Conservation (phyloP, 106 monocot species). For the Xerophyta viscosa region DNA sequence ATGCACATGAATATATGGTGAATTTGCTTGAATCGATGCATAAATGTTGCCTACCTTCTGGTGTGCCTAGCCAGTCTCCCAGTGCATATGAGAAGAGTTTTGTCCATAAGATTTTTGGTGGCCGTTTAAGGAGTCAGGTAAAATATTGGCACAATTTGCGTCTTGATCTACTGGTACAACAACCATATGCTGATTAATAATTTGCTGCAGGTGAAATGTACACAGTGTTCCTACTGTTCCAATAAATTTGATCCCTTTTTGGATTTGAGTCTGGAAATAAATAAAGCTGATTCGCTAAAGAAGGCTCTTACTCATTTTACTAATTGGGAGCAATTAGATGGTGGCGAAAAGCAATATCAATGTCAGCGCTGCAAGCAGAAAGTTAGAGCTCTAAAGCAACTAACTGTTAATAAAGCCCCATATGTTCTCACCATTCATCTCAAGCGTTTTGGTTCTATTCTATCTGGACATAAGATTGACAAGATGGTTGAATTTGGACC, state of each 20-base stretch:
- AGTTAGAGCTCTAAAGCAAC: conserved; percentile 72
- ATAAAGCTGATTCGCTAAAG: conserved; percentile 52
- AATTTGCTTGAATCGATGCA: conserved; percentile 96
- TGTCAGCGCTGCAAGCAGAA: conserved; percentile 82
- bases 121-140: conserved; percentile 94
- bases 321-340: conserved; percentile 71
- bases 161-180: background rate
- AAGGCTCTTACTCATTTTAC: conserved; percentile 87
- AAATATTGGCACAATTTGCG: background rate
- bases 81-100: conserved; percentile 96
- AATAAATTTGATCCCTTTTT: conserved; percentile 89
- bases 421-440: conserved; percentile 93
- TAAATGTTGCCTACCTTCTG: conserved; percentile 93
- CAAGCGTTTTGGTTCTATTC: conserved; percentile 68
- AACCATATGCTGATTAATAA: background rate
- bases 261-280: conserved; percentile 89
- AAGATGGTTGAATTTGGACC: conserved; percentile 66
- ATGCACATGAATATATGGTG: conserved; percentile 99
- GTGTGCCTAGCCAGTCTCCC: conserved; percentile 74
- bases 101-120: conserved; percentile 98
- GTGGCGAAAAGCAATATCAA: conserved; percentile 75
- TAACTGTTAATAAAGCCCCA: conserved; percentile 83
- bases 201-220: conserved; percentile 77
- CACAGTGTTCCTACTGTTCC: conserved; percentile 61
- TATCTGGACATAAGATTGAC: conserved; percentile 77